phyloP scores from a whole-genome alignment of 148 eudicot species.

The Cornus controversa region DNA sequence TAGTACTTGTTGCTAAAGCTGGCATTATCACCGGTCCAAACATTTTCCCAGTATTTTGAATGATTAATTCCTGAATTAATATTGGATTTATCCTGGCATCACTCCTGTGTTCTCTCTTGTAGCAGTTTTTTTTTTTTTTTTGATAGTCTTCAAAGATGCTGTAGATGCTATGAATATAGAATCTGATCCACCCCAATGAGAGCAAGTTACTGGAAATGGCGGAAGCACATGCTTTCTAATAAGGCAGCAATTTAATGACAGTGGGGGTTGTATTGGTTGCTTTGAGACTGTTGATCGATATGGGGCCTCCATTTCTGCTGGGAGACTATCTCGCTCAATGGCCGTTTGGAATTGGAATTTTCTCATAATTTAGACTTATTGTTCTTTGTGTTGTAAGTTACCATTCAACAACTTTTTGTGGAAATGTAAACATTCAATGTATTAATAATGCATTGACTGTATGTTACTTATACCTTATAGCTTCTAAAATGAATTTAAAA shows the following conservation, averaged over 20 bases:
- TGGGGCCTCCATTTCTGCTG: not conserved
- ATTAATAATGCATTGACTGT: no score
- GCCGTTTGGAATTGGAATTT: no score
- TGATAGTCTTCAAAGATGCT: slow-evolving; percentile 51
- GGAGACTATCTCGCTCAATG: no score
- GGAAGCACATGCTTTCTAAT: slow-evolving; percentile 46
- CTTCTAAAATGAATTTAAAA: no score
- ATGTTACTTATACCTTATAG: no score
- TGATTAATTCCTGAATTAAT: no score
- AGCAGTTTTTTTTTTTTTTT: not conserved
- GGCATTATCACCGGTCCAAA: not conserved
- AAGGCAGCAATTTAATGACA: slow-evolving; percentile 16
- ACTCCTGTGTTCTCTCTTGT: not conserved
- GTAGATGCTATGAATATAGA: slow-evolving; percentile 46
- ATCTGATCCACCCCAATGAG: slow-evolving; percentile 51
- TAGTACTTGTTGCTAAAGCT: not conserved
- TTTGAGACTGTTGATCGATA: not conserved
- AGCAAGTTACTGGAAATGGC: slow-evolving; percentile 87
- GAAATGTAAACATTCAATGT: no score
- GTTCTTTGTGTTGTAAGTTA: no score
- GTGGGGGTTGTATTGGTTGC: not conserved
- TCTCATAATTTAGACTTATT: no score
- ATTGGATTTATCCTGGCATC: not conserved
- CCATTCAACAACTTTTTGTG: no score
- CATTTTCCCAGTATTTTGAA: not conserved